Base-by-base conservation (phyloP, 2,329 filamentous ascomycete genomes). In the Fusarium luffae region DNA sequence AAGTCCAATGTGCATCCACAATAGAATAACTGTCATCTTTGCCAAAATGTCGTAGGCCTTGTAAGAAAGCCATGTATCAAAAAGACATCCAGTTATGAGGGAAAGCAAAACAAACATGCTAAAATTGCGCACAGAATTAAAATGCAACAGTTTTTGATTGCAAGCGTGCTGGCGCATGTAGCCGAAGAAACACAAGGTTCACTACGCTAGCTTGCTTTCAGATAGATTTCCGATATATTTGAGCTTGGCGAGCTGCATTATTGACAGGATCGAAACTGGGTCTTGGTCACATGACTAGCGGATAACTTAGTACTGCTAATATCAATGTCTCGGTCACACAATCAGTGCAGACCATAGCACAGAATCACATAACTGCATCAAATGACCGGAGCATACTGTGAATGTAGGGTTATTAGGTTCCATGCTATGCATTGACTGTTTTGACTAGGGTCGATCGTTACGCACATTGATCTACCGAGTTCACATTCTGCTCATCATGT, bases 121-220 rank as follows among this genome's bases (percentile, higher is more conserved):
- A 48, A n/a, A 32, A 23, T 32, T 46, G n/a, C 60, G n/a, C 12
- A 5, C 25, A 42, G 23, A 30, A 51, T 23, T 43, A 32, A 30
- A 52, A 59, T 19, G 42, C 43, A 48, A 34, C 43, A 44, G 25
- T 57, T 69, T 57, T 54, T 62, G 19, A 69, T 68, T 68, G 28
- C 66, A 68, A 50, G 66, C 32, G 48, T 48, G 25, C 52, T 47
- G 23, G 54, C 63, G 43, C 48, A 69, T 52, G 41, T 70, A 62
- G 49, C 58, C 64, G 57, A 68, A 63, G 67, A 69, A 70, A 70
- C 67, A 60, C 63, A 49, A 37, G 32, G 40, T 34, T 50, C 41
- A 34, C 52, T 19, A 42, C 62, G 40, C 54, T 70, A 54, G 30
- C 42, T 60, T 51, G 23, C 57, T 68, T 60, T 68, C 50, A 56